A percentile compares a stretch with the other conserved stretches of the same genome.
Conservation (phyloP, 148 eudicot species). For the Bassia scoparia region DNA sequence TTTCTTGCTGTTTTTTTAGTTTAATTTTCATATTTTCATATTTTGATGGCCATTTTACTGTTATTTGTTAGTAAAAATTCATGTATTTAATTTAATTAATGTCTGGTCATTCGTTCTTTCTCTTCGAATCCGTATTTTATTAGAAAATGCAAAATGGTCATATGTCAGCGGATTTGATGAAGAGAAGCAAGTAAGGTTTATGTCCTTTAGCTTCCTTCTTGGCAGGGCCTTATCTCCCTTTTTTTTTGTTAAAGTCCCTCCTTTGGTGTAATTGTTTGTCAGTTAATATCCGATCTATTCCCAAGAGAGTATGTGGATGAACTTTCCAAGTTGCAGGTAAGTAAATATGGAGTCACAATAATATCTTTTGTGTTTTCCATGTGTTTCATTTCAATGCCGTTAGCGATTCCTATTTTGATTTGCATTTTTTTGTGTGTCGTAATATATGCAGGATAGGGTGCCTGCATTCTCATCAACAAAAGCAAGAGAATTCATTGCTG, state of each 20-base stretch:
- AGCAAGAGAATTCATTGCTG: slow-evolving; percentile 64
- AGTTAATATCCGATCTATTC: slow-evolving; percentile 51
- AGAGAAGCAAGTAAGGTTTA: slow-evolving; percentile 64
- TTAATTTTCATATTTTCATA: too few species aligned
- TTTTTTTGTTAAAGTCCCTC: too few species aligned
- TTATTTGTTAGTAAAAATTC: too few species aligned
- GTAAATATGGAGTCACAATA: neutral
- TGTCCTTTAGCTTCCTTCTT: neutral
- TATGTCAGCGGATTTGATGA: slow-evolving; percentile 77
- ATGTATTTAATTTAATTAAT: too few species aligned
- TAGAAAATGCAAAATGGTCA: slow-evolving; percentile 91
- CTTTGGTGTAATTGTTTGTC: neutral
- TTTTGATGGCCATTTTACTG: too few species aligned
- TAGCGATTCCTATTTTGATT: neutral
- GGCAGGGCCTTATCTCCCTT: neutral
- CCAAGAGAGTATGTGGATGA: slow-evolving; percentile 92
- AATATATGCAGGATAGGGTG: slow-evolving; percentile 70
- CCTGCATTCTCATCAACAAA: slow-evolving; percentile 91
- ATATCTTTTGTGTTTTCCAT: neutral
- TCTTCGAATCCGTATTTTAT: slow-evolving; percentile 81
- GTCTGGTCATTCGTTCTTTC: slow-evolving; percentile 93
- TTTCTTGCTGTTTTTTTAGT: too few species aligned
- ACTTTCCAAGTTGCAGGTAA: slow-evolving; percentile 93
- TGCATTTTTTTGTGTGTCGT: neutral
- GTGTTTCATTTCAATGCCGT: too few species aligned